A percentile compares a stretch with the other conserved stretches of the same genome.
phyloP scores from a whole-genome alignment of 192 early-diverging fungal species.

The Backusella psychrophila region DNA sequence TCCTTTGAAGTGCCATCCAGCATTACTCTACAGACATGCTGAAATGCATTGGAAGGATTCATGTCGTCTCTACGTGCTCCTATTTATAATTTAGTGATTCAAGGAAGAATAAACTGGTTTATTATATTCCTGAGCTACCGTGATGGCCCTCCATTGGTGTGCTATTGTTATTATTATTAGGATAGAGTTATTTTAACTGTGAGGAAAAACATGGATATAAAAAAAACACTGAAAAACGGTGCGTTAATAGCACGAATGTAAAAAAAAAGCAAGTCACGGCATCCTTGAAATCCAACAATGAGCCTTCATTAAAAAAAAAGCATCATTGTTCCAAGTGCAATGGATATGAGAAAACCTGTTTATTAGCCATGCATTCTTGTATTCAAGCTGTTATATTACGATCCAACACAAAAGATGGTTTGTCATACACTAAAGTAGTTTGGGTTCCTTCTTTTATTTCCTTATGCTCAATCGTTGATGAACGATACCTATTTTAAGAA shows the following conservation, averaged over 20 bases:
- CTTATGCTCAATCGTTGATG: background rate
- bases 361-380: background rate
- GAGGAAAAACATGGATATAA: background rate
- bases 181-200: background rate
- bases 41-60: background rate
- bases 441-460: background rate
- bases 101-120: background rate
- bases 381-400: too few species aligned
- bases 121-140: constrained; percentile 9
- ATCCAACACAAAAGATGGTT: background rate
- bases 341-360: background rate
- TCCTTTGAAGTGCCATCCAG: constrained; percentile 13
- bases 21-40: background rate
- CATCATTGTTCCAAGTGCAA: background rate
- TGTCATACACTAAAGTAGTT: background rate
- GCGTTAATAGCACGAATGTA: too few species aligned
- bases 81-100: constrained; percentile 7
- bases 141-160: background rate
- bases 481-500: background rate
- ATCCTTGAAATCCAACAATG: background rate
- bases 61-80: constrained; percentile 1
- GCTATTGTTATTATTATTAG: background rate
- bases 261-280: background rate
- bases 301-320: too few species aligned
- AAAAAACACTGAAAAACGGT: background rate